Percentiles rank a stretch among this genome's conserved stretches.
These are phyloP conservation scores for Curvularia spicifera DNA, from an alignment of 2,329 filamentous ascomycete genomes.

Conservation along the genomic window DNA sequence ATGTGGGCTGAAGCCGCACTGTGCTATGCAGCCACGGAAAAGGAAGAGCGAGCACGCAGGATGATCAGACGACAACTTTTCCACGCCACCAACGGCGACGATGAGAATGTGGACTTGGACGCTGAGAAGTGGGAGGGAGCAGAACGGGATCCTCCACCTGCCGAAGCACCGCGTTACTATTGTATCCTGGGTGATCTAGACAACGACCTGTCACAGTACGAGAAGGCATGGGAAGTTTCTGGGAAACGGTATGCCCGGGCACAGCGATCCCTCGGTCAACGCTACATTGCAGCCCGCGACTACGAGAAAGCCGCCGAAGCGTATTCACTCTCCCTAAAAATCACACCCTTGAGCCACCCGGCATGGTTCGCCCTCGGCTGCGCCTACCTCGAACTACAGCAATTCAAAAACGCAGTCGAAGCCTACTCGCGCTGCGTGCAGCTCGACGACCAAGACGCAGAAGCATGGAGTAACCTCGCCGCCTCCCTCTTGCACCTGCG, in stretches of 20 bases:
- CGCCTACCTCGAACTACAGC: slow-evolving; percentile 77
- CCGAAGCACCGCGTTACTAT: slow-evolving; percentile 85
- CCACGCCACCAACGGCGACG: slow-evolving; percentile 61
- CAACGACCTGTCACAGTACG: slow-evolving; percentile 74
- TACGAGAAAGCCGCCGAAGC: slow-evolving; percentile 74
- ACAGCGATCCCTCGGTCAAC: slow-evolving; percentile 83
- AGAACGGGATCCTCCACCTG: slow-evolving; percentile 72
- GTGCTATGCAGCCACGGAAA: slow-evolving; percentile 79
- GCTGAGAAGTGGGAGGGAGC: slow-evolving; percentile 67
- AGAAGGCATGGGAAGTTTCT: slow-evolving; percentile 87
- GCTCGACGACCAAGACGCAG: slow-evolving; percentile 84
- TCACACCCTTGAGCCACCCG: slow-evolving; percentile 80
- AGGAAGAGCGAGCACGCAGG: slow-evolving; percentile 80
- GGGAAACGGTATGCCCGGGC: slow-evolving; percentile 81
- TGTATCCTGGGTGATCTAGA: slow-evolving; percentile 95
- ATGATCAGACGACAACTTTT: slow-evolving; percentile 83
- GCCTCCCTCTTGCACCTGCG: slow-evolving; percentile 78
- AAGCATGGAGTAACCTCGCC: slow-evolving; percentile 94
- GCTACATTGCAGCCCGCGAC: slow-evolving; percentile 72
- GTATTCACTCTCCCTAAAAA: slow-evolving; percentile 76
- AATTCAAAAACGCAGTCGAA: slow-evolving; percentile 79
- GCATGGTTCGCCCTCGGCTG: slow-evolving; percentile 93
- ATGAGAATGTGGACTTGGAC: slow-evolving; percentile 52
- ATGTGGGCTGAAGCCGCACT: slow-evolving; percentile 96
- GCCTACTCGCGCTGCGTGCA: slow-evolving; percentile 84